Evolutionary conservation across 2,329 filamentous ascomycete genomes (phyloP).

Genomic region (Balansia obtecta): DNA sequence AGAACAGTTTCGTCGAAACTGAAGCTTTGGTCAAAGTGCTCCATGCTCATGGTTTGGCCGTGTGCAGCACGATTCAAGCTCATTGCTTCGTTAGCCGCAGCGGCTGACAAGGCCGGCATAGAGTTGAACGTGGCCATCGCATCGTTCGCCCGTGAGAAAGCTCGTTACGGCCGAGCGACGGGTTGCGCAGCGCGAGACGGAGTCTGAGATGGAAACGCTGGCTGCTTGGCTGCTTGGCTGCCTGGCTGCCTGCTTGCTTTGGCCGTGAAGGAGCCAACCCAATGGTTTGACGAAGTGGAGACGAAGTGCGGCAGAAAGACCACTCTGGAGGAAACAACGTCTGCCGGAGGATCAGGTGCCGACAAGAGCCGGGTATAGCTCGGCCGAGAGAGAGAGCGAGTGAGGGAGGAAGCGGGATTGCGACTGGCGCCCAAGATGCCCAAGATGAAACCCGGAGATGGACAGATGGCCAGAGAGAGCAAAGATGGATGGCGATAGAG

Average conservation of each 20-base stretch:
- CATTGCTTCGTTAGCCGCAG: constrained; percentile 33
- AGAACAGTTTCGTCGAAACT: constrained; percentile 44
- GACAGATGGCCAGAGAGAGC: background rate
- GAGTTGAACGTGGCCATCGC: constrained; percentile 48
- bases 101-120: constrained; percentile 37
- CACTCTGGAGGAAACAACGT: background rate
- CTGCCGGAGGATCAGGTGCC: background rate
- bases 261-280: background rate
- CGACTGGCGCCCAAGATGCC: background rate
- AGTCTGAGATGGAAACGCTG: background rate
- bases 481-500: background rate
- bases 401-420: background rate
- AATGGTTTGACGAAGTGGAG: background rate
- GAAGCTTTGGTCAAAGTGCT: constrained; percentile 39
- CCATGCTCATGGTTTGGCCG: constrained; percentile 30
- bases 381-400: background rate
- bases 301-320: background rate
- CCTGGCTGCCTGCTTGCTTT: no score
- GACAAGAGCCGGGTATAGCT: background rate
- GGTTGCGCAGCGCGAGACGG: background rate
- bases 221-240: no score
- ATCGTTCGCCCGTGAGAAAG: constrained; percentile 23
- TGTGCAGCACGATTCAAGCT: constrained; percentile 26
- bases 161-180: constrained; percentile 4
- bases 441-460: background rate